Conservation (phyloP, 139 green algal species). For the Tetradesmus lagerheimii region DNA sequence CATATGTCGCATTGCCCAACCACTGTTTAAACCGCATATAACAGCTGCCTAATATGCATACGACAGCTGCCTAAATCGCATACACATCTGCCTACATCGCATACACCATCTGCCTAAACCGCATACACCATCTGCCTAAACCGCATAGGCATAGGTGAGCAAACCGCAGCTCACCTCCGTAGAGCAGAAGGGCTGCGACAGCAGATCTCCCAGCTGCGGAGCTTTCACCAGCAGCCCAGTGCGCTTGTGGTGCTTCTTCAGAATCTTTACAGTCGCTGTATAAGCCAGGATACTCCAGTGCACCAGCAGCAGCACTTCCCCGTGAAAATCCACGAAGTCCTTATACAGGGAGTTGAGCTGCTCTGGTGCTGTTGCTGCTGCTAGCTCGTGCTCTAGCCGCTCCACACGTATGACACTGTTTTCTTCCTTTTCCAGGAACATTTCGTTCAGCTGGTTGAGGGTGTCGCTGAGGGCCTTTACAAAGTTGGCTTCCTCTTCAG, state of each 20-base stretch:
- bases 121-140: background rate
- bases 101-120: background rate
- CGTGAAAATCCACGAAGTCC: constrained; percentile 83
- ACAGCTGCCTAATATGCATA: too few relatives aligned
- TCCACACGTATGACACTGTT: constrained; percentile 73
- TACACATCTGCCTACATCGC: background rate
- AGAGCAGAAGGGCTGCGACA: constrained; percentile 85
- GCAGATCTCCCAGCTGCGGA: constrained; percentile 78
- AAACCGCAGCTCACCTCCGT: constrained; percentile 69
- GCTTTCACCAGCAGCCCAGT: constrained; percentile 74
- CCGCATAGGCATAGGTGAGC: too few relatives aligned
- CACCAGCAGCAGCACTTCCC: constrained; percentile 84
- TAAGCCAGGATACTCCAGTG: constrained; percentile 88
- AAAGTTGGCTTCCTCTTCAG: constrained; percentile 63
- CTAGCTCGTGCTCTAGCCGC: constrained; percentile 48
- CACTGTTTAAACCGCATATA: too few relatives aligned
- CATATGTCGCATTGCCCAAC: too few relatives aligned
- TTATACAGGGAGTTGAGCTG: constrained; percentile 52
- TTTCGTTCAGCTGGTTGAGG: constrained; percentile 79
- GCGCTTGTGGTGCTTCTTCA: constrained; percentile 94
- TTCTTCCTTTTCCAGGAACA: constrained; percentile 86
- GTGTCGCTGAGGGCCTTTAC: constrained; percentile 61
- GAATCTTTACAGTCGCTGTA: constrained; percentile 85
- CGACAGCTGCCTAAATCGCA: too few relatives aligned
- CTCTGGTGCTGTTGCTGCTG: constrained; percentile 19